Evolutionary conservation across 2,329 filamentous ascomycete species (phyloP), one percentile per base, ranked within the genome.

Genomic region (Mariannaea sp.): DNA sequence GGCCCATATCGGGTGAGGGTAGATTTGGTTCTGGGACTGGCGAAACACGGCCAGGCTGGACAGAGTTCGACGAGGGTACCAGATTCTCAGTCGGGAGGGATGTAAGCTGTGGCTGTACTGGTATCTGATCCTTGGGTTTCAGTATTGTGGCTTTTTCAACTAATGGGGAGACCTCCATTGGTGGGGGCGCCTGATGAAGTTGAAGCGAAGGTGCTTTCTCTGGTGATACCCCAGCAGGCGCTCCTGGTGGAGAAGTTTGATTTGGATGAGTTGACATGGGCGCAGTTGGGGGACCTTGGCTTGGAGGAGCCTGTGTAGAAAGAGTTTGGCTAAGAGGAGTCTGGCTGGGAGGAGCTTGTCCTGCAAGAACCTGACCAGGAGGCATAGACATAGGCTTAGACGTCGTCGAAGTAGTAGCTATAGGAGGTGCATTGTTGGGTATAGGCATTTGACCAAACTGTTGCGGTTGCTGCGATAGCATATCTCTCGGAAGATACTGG

Each of bases 11-110:
- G 7, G 52, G 54, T 3, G 55, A 47, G 2, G 55, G 47, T 22
- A 62, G 62, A 13, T 57, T 65, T 4, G 42, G 52, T 20, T 61
- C 53, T 16, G 42, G 49, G 3, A 44, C 51, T 13, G 49, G 35
- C 14, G 56, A 53, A 5, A 50, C 50, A 0, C 35, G 17, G 16
- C 38, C 40, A 16, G 27, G 36, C 6, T 22, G 39, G 6, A 30
- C 5, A 2, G 20, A 14, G 16, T 29, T 41, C 13, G 50, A 14
- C 10, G 5, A 24, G 12, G 40, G n/a, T 2, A 24, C 35, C 4
- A 35, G 22, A 17, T 39, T 33, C 10, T 38, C 32, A 32, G 29
- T 20, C 7, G 2, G 33, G 16, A 17, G 16, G 16, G 13, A 8
- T 32, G 13, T 12, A 36, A 20, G 29, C 27, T 27, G 39, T 12